Conservation (phyloP, 2,329 filamentous ascomycete species). For the Hypoxylon sp. region DNA sequence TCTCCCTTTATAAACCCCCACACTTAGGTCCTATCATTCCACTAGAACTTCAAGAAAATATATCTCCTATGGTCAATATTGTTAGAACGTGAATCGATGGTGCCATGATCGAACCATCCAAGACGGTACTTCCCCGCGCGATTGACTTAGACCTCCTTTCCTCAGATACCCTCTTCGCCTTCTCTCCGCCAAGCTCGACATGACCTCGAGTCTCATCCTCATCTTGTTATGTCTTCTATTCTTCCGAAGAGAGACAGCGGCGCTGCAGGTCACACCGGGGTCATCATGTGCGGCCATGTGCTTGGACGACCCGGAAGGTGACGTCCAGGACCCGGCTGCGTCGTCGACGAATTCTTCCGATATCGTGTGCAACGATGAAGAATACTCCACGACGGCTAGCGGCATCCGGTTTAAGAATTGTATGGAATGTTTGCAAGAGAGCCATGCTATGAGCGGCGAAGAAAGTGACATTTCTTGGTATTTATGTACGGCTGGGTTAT, state of each 20-base stretch:
- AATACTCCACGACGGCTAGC: conserved; percentile 52
- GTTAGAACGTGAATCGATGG: conserved; percentile 15
- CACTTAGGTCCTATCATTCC: conserved; percentile 1
- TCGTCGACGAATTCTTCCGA: conserved; percentile 60
- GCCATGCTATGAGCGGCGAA: conserved; percentile 53
- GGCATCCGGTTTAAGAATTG: conserved; percentile 63
- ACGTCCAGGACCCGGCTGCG: conserved; percentile 50
- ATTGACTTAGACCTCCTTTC: conserved; percentile 13
- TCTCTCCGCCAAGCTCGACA: conserved; percentile 8
- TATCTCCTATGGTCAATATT: conserved; percentile 10
- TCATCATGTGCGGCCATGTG: conserved; percentile 64
- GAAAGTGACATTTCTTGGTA: conserved; percentile 61
- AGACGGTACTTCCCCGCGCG: conserved; percentile 20
- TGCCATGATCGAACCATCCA: conserved; percentile 29
- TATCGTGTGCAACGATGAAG: conserved; percentile 59
- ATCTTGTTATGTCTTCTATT: conserved; percentile 37
- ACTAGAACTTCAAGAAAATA: conserved; percentile 6
- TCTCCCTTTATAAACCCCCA: conserved; percentile 7
- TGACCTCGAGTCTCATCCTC: conserved; percentile 25
- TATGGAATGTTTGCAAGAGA: conserved; percentile 60
- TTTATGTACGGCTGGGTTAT: conserved; percentile 56
- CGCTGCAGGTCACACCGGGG: conserved; percentile 62
- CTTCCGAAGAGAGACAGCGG: conserved; percentile 36
- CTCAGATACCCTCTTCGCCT: conserved; percentile 14
- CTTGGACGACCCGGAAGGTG: conserved; percentile 53